phyloP scores from a whole-genome alignment of 345 rosid genomes.

The Kernera saxatilis region DNA sequence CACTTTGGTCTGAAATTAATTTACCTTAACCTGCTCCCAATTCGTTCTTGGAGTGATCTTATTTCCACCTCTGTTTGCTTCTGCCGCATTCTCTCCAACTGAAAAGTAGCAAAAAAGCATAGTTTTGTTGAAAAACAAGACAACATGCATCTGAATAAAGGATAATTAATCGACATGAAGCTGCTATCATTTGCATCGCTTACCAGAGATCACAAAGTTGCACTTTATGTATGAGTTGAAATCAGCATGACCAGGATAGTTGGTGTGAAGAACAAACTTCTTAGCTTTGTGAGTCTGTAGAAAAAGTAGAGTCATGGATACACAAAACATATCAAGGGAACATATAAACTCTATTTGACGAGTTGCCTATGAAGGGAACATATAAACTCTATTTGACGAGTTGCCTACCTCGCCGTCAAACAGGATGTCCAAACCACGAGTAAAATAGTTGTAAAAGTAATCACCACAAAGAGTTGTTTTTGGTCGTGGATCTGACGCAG shows the following conservation, averaged over 20 bases:
- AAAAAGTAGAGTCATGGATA: background rate
- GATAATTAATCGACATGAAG: constrained; percentile 11
- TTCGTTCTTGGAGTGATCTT: constrained; percentile 76
- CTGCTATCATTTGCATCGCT: constrained; percentile 24
- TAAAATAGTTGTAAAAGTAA: constrained; percentile 89
- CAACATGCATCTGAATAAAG: background rate
- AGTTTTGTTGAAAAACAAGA: background rate
- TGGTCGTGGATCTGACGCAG: constrained; percentile 82
- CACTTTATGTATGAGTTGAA: constrained; percentile 94
- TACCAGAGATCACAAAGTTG: constrained; percentile 74
- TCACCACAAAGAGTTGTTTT: constrained; percentile 84
- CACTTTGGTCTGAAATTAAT: background rate
- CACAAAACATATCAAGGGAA: constrained; percentile 2
- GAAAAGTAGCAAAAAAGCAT: constrained; percentile 21
- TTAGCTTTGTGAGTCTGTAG: constrained; percentile 85
- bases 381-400: background rate
- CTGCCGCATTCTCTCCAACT: constrained; percentile 42
- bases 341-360: constrained; percentile 3
- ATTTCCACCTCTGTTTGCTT: constrained; percentile 48
- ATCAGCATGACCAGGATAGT: constrained; percentile 98
- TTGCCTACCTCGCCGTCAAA: constrained; percentile 87
- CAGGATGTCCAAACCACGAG: constrained; percentile 93
- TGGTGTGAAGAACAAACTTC: constrained; percentile 92
- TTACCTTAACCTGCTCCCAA: constrained; percentile 98
- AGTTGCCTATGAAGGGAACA: constrained; percentile 23